These are phyloP conservation scores for Daucus carota DNA, from an alignment of 129 eudicot genomes.

Conservation along the genomic window DH1_v3.0 NC_030388.2:26688001-26688500, in stretches of 20 bases:
- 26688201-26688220: not conserved
- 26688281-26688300: not conserved
- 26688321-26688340: not conserved
- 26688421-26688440: not conserved
- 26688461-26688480: not conserved
- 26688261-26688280: not conserved
- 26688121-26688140: not conserved
- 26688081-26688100: not conserved
- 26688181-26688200: not conserved
- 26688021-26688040: not conserved
- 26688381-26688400: not conserved
- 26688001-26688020: not conserved
- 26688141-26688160: not conserved
- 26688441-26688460: not conserved
- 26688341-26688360: not conserved
- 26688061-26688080: not conserved
- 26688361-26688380: not conserved
- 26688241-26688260: not conserved
- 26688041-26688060: not conserved
- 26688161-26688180: not conserved
- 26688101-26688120: not conserved
- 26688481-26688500: not conserved
- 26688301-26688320: not conserved
- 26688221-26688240: not conserved
- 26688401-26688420: not conserved